These are phyloP conservation scores for Ophiocordyceps robertsii DNA, from an alignment of 2,329 filamentous ascomycete genomes.

Conservation along the genomic window DNA sequence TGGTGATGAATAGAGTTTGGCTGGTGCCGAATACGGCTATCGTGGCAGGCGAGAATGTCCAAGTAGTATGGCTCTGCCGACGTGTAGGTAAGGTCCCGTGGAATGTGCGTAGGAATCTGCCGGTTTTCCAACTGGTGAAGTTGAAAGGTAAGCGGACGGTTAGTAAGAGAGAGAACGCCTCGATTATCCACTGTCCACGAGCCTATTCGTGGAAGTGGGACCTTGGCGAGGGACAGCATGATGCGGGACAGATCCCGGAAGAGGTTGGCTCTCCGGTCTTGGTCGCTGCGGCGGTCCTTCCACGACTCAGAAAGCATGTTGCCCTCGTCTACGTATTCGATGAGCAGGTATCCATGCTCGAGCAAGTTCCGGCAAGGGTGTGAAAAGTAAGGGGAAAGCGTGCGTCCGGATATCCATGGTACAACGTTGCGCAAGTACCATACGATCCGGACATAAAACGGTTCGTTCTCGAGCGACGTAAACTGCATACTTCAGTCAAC, in stretches of 20 bases:
- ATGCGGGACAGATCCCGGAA: constrained; percentile 14
- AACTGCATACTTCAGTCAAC: not conserved
- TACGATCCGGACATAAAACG: not conserved
- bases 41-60: constrained; percentile 20
- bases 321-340: constrained; percentile 1
- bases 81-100: constrained; percentile 18
- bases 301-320: constrained; percentile 8
- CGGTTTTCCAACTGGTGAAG: constrained; percentile 21
- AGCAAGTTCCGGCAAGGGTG: not conserved
- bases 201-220: constrained; percentile 14
- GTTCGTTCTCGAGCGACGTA: not conserved
- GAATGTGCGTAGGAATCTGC: constrained; percentile 18
- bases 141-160: constrained; percentile 20
- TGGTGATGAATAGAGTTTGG: constrained; percentile 19
- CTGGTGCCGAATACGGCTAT: constrained; percentile 19
- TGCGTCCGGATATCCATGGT: not conserved
- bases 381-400: not conserved
- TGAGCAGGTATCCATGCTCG: not conserved
- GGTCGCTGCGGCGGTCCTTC: constrained; percentile 4
- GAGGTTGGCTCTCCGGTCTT: constrained; percentile 8
- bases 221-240: constrained; percentile 13
- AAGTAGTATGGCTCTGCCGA: constrained; percentile 13
- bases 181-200: constrained; percentile 12
- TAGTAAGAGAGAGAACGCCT: constrained; percentile 16
- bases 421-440: not conserved